Conservation (phyloP, 768 basidiomycete genomes). For the Amanita muscaria region DNA sequence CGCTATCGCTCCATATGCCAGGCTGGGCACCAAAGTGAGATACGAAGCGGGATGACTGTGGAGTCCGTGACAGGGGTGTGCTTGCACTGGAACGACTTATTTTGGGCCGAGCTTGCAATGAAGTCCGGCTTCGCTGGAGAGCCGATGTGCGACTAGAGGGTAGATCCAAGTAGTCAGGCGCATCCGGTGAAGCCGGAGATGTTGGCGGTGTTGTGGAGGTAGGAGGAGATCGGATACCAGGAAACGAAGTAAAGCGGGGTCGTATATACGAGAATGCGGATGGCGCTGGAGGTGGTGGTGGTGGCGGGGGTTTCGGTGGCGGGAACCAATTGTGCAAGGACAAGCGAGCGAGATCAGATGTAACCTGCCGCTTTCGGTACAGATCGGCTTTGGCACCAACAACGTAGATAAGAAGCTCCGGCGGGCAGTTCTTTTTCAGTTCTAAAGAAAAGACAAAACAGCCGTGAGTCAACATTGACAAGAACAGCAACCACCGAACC, state of each 20-base stretch:
- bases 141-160: slow-evolving; percentile 44
- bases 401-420: slow-evolving; percentile 89
- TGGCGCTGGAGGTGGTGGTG: slow-evolving; percentile 43
- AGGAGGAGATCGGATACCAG: slow-evolving; percentile 54
- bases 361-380: slow-evolving; percentile 60
- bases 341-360: slow-evolving; percentile 74
- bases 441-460: slow-evolving; percentile 38
- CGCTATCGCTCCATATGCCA: slow-evolving; percentile 48
- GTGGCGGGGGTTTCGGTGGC: slow-evolving; percentile 62
- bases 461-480: slow-evolving; percentile 12
- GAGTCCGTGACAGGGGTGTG: slow-evolving; percentile 31
- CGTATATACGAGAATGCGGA: slow-evolving; percentile 71
- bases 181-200: slow-evolving; percentile 44
- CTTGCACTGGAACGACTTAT: slow-evolving; percentile 44
- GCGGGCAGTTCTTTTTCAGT: slow-evolving; percentile 81
- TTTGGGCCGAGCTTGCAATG: slow-evolving; percentile 36
- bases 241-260: slow-evolving; percentile 69
- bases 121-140: slow-evolving; percentile 43
- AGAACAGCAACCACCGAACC: slow-evolving; percentile 36
- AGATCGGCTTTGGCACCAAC: slow-evolving; percentile 92
- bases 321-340: slow-evolving; percentile 85
- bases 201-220: slow-evolving; percentile 29
- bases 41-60: slow-evolving; percentile 50
- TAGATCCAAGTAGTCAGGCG: slow-evolving; percentile 56
- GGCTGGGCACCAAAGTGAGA: slow-evolving; percentile 44